Conservation (phyloP, 2,329 filamentous ascomycete species). For the Leptographium wingfieldii region DNA sequence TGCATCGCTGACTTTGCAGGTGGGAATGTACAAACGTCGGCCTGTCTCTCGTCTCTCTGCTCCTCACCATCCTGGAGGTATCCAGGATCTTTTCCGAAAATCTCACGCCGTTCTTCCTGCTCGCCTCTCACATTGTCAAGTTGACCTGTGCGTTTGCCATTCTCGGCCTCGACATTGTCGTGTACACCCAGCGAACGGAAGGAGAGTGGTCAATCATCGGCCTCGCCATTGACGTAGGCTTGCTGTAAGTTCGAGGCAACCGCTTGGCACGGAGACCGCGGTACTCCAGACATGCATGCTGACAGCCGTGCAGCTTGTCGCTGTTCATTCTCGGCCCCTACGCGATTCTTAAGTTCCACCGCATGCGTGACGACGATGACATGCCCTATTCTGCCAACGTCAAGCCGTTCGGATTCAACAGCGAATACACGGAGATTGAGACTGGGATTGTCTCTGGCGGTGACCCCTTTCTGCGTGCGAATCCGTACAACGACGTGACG, state of each 20-base stretch:
- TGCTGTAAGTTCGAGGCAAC: conserved; percentile 29
- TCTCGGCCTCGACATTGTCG: conserved; percentile 37
- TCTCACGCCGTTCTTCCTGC: conserved; percentile 41
- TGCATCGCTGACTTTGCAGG: conserved; percentile 18
- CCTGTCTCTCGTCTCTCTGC: conserved; percentile 32
- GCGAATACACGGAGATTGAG: conserved; percentile 16
- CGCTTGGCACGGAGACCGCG: too few species aligned
- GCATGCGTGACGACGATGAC: conserved; percentile 35
- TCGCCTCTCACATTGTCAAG: conserved; percentile 39
- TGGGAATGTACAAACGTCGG: conserved; percentile 42
- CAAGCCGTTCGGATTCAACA: conserved; percentile 33
- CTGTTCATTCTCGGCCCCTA: conserved; percentile 33
- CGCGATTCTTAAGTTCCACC: conserved; percentile 32
- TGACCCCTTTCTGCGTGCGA: conserved; percentile 8
- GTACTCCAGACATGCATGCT: neutral
- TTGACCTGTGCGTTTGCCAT: conserved; percentile 32
- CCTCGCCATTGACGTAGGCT: conserved; percentile 31
- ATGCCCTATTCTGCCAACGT: conserved; percentile 36
- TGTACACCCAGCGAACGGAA: conserved; percentile 33
- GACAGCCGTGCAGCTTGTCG: conserved; percentile 21
- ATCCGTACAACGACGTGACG: conserved; percentile 9
- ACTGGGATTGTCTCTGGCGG: conserved; percentile 15
- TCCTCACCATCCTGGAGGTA: conserved; percentile 31
- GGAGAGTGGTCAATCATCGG: conserved; percentile 35
- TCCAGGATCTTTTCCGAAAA: conserved; percentile 29